Evolutionary conservation across 352 stramenopile genomes (phyloP).

Genomic region (Phytophthora crassamura): DNA sequence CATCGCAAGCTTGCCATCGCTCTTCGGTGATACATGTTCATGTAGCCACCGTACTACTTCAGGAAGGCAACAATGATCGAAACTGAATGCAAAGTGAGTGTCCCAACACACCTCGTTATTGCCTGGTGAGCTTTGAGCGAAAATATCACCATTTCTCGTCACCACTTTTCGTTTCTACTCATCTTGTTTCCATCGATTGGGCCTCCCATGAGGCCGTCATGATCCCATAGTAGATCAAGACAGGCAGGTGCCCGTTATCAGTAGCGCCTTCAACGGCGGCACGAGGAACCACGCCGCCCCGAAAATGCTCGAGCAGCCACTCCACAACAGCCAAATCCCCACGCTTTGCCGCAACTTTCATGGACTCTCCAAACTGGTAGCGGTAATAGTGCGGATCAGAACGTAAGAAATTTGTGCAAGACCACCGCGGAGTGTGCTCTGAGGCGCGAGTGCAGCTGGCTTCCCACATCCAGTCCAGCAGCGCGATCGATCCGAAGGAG

Average conservation of each 20-base stretch:
- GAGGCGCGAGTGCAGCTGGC: neutral
- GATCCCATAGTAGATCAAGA: neutral
- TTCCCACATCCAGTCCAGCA: constrained; percentile 8
- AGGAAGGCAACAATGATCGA: too few relatives aligned
- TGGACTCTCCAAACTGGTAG: constrained; percentile 3
- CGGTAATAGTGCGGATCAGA: constrained; percentile 1
- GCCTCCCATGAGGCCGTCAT: neutral
- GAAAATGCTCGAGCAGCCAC: too few relatives aligned
- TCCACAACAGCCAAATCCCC: too few relatives aligned
- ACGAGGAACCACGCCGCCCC: neutral
- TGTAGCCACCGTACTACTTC: constrained; percentile 2
- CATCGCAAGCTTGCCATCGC: too few relatives aligned
- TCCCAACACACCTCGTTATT: neutral
- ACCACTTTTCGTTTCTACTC: neutral
- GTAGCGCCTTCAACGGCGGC: neutral
- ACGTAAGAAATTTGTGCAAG: neutral
- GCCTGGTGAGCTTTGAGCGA: neutral
- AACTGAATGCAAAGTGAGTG: too few relatives aligned
- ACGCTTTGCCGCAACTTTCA: neutral
- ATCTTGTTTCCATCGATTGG: neutral
- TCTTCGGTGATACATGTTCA: neutral
- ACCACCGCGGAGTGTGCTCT: neutral
- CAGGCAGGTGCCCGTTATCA: neutral
- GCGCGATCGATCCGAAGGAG: neutral
- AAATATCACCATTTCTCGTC: neutral